These are phyloP conservation scores for Salix suchowensis DNA, from an alignment of 345 rosid genomes.

Conservation along the genomic window DNA sequence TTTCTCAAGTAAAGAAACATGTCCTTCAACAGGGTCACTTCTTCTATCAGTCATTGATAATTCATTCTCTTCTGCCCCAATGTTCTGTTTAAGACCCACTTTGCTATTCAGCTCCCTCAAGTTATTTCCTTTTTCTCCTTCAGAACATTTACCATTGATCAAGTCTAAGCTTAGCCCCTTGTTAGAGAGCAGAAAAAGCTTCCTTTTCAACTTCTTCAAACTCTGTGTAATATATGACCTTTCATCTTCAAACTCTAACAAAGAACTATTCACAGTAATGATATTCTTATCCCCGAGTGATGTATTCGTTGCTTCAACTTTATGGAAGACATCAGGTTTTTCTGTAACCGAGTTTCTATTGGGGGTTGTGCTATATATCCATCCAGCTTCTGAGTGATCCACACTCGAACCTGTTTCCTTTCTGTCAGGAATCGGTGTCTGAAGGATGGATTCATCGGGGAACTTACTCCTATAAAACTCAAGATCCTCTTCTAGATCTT, in stretches of 20 bases:
- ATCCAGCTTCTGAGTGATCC: slow-evolving; percentile 21
- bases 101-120: neutral
- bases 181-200: slow-evolving; percentile 27
- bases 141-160: slow-evolving; percentile 11
- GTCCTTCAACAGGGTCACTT: slow-evolving; percentile 10
- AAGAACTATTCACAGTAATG: slow-evolving; percentile 15
- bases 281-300: neutral
- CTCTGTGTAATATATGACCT: slow-evolving; percentile 32
- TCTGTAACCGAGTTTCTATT: neutral
- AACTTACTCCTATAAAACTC: slow-evolving; percentile 54
- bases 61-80: slow-evolving; percentile 12
- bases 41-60: slow-evolving; percentile 18
- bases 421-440: slow-evolving; percentile 10
- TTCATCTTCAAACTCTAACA: slow-evolving; percentile 50
- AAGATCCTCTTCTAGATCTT: slow-evolving; percentile 81
- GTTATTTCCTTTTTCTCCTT: slow-evolving; percentile 7
- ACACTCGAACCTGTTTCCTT: slow-evolving; percentile 10
- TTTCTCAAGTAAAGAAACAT: slow-evolving; percentile 10
- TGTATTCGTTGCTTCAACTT: slow-evolving; percentile 4
- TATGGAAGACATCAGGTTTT: neutral
- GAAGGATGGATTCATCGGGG: slow-evolving; percentile 25
- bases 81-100: slow-evolving; percentile 14
- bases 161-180: slow-evolving; percentile 14
- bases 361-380: neutral
- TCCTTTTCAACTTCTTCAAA: slow-evolving; percentile 48